phyloP scores from a whole-genome alignment of 495 filamentous ascomycete genomes.

The Trichoderma reesei region DNA sequence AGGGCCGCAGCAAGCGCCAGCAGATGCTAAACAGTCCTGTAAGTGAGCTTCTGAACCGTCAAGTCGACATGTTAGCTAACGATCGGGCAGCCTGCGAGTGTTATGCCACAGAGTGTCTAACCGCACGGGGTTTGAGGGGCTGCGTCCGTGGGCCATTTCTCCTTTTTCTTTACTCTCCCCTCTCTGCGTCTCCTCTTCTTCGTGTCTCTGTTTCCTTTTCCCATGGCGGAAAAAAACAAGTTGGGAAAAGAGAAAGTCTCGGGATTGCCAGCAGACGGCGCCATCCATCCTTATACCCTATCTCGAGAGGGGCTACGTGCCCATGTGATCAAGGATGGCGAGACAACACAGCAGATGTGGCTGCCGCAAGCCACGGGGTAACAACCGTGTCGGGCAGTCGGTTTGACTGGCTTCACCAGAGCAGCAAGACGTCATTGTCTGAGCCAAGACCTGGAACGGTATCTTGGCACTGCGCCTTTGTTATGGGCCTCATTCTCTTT shows the following conservation, averaged over 20 bases:
- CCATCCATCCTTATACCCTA: conserved; percentile 3
- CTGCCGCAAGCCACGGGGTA: background rate
- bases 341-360: background rate
- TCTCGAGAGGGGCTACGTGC: background rate
- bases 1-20: conserved; percentile 79
- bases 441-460: conserved; percentile 6
- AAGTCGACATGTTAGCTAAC: conserved; percentile 15
- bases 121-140: background rate
- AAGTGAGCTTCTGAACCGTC: conserved; percentile 30
- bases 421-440: background rate
- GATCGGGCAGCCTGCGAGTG: conserved; percentile 29
- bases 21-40: conserved; percentile 92
- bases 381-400: background rate
- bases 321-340: background rate
- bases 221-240: background rate
- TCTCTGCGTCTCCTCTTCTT: background rate
- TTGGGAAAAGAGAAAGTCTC: background rate
- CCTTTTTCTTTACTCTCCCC: background rate
- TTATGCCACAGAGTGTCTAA: conserved; percentile 45
- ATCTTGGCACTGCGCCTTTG: background rate
- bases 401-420: background rate
- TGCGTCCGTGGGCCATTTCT: background rate
- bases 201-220: background rate
- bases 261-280: background rate
- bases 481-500: background rate